phyloP scores from a whole-genome alignment of 192 early-diverging fungal species.

The Entomortierella parvispora region DNA sequence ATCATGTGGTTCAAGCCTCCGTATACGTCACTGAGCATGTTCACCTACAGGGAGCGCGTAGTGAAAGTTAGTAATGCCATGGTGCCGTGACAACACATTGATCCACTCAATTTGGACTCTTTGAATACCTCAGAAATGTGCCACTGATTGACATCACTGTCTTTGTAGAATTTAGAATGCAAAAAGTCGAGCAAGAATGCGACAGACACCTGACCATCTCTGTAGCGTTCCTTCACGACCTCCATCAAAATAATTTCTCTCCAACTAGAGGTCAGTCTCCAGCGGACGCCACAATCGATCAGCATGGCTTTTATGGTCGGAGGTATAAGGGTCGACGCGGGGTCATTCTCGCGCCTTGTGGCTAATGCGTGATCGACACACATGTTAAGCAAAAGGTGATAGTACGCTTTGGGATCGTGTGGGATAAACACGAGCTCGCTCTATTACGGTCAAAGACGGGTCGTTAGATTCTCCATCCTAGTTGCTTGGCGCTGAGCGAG shows the following conservation, averaged over 20 bases:
- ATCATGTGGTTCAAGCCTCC: constrained; percentile 59
- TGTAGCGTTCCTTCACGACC: constrained; percentile 55
- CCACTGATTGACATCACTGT: constrained; percentile 60
- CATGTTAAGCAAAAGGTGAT: constrained; percentile 66
- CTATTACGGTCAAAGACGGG: constrained; percentile 21
- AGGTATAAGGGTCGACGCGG: constrained; percentile 57
- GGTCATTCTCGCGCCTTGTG: constrained; percentile 48
- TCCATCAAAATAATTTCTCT: constrained; percentile 63
- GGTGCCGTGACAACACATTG: no score
- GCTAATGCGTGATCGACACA: constrained; percentile 69
- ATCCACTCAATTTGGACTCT: neutral
- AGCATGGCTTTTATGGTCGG: constrained; percentile 65
- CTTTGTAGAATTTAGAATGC: constrained; percentile 57
- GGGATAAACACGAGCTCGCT: constrained; percentile 65
- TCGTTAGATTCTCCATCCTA: constrained; percentile 16
- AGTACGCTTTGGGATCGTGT: constrained; percentile 66
- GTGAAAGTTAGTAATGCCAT: neutral
- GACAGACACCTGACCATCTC: constrained; percentile 42
- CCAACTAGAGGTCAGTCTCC: constrained; percentile 69
- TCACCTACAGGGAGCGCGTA: constrained; percentile 41
- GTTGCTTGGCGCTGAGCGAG: no score
- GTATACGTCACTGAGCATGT: constrained; percentile 56
- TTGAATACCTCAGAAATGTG: constrained; percentile 62
- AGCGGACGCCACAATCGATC: constrained; percentile 74
- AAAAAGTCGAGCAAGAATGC: constrained; percentile 40